These are phyloP conservation scores for Craterostigma plantagineum DNA, from an alignment of 257 asterid genomes.

Conservation along the genomic window DNA sequence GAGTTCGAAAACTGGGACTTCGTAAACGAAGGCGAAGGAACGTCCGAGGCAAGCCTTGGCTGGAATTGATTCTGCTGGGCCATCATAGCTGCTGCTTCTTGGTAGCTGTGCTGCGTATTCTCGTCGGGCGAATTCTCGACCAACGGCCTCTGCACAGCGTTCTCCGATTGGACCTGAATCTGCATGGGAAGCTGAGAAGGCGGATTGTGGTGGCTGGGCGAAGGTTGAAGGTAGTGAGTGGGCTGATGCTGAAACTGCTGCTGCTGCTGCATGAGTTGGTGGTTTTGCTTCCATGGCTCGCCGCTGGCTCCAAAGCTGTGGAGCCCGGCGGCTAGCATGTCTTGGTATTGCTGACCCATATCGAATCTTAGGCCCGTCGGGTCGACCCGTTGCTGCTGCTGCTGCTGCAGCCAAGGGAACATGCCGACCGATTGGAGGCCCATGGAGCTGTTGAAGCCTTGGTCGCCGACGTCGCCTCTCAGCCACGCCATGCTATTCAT, in stretches of 20 bases:
- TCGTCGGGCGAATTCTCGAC: slow-evolving; percentile 29
- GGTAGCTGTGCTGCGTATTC: slow-evolving; percentile 33
- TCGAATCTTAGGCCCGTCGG: slow-evolving; percentile 44
- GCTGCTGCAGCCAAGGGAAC: slow-evolving; percentile 85
- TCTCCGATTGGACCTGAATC: too few relatives aligned
- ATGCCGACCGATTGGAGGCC: slow-evolving; percentile 56
- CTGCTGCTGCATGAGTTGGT: slow-evolving; percentile 53
- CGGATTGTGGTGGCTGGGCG: slow-evolving; percentile 22
- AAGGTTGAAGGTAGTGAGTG: slow-evolving; percentile 37
- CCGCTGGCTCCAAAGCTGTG: slow-evolving; percentile 47
- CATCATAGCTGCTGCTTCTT: slow-evolving; percentile 37
- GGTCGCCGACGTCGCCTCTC: slow-evolving; percentile 64
- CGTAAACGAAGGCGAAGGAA: slow-evolving; percentile 52
- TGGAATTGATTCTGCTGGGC: slow-evolving; percentile 48
- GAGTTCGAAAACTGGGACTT: slow-evolving; percentile 38
- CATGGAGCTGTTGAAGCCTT: slow-evolving; percentile 47
- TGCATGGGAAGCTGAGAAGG: slow-evolving; percentile 44
- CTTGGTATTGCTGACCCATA: slow-evolving; percentile 71
- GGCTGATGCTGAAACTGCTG: slow-evolving; percentile 83
- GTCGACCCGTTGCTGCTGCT: slow-evolving; percentile 52
- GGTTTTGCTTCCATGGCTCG: slow-evolving; percentile 37
- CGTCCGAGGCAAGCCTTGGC: slow-evolving; percentile 43
- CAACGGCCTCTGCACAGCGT: too few relatives aligned
- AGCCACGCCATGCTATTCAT: slow-evolving; percentile 72
- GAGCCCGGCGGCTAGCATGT: slow-evolving; percentile 52